Base-by-base conservation (phyloP, 331 rosid species). In the Quercus lobata region DNA sequence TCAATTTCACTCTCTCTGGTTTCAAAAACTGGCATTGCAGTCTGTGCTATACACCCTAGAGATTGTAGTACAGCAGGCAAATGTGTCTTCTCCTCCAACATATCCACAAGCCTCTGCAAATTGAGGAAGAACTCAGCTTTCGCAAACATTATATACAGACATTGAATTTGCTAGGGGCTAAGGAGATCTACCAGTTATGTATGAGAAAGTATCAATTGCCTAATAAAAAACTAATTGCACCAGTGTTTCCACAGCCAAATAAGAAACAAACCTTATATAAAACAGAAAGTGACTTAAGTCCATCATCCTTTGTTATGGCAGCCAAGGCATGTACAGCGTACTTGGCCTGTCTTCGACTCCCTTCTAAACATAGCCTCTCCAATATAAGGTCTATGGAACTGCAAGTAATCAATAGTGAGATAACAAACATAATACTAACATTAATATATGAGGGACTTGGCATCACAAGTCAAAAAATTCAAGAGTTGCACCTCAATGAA, bases 261-360 rank as follows among this genome's bases (percentile, higher is more conserved):
- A 34, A 9, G 11, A 68, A 68, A 35, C 29, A 12, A 84, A 96
- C 99, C 99, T 96, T 96, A 87, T 93, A 96, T 53, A 96, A 80
- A 82, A 96, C 97, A 87, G 99, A 96, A 54, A 96, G 99, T 78
- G 95, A 89, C 80, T 90, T 93, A 72, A 93, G 97, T 76, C 98
- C 97, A 75, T 96, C 97, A 62, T 96, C 99, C 89, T 89, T 96
- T 76, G 99, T 93, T 78, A 96, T 96, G 16, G 98, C 91, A 75
- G 97, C 98, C 49, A 96, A 89, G 29, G 99, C 98, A 85, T 93
- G 91, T 58, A 96, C 98, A 81, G 99, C 99, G 88, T 92, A 80
- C 82, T 96, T 96, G 71, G 98, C 99, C 86, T 93, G 99, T 79
- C 93, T 88, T 66, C 98, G 87, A 85, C 92, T 91, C 56, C 99